phyloP scores from a whole-genome alignment of 1,284 basidiomycete species.

The Lentinula novae-zelandiae region DNA sequence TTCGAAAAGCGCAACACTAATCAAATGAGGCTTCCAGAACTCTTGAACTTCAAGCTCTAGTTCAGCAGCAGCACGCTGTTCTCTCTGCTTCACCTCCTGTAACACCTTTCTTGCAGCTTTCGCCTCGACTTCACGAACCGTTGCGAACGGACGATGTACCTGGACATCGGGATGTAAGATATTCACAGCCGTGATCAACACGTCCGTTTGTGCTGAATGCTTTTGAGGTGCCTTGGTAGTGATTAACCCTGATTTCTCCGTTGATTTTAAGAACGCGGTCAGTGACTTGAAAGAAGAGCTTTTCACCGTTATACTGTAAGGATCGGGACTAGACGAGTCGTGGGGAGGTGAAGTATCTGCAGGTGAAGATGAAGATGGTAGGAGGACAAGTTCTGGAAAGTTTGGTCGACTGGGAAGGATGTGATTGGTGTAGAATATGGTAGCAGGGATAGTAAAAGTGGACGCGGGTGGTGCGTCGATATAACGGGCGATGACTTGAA shows the following conservation, averaged over 20 bases:
- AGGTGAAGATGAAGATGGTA: constrained; percentile 32
- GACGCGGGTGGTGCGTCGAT: constrained; percentile 46
- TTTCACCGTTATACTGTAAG: constrained; percentile 51
- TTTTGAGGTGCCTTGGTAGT: constrained; percentile 63
- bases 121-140: constrained; percentile 59
- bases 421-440: constrained; percentile 72
- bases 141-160: constrained; percentile 50
- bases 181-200: constrained; percentile 62
- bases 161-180: constrained; percentile 54
- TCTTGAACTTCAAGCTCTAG: constrained; percentile 57
- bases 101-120: constrained; percentile 52
- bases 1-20: constrained; percentile 58
- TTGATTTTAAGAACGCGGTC: constrained; percentile 71
- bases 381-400: constrained; percentile 40
- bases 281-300: constrained; percentile 78
- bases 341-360: constrained; percentile 28
- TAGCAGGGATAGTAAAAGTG: constrained; percentile 72
- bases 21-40: constrained; percentile 70
- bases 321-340: constrained; percentile 20
- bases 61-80: constrained; percentile 40
- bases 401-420: constrained; percentile 75
- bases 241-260: constrained; percentile 69
- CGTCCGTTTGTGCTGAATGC: constrained; percentile 54
- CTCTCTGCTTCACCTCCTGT: constrained; percentile 42
- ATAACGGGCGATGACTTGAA: constrained; percentile 58